Base-by-base conservation (phyloP, 352 stramenopile genomes). In the Aphanomyces astaci region DNA sequence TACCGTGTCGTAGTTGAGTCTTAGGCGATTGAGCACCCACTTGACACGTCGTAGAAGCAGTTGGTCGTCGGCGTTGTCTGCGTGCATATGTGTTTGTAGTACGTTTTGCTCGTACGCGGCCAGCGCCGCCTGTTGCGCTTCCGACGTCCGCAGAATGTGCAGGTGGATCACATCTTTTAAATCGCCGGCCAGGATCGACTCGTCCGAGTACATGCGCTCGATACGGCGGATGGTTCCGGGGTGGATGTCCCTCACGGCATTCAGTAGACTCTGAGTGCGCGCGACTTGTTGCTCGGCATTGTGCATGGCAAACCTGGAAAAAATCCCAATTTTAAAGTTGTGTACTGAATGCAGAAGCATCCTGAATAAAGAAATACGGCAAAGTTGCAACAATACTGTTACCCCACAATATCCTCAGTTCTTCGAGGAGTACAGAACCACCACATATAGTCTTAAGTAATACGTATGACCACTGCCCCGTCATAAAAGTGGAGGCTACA, bases 11-110 rank as follows among this genome's bases (percentile, higher is more conserved):
- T 72, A 45, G n/a, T 76, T 51, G 32, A 92, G 72, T 62, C 90
- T 79, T 11, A 92, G 55, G 0, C 81, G 78, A 13, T 81, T 90
- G 33, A 92, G 73, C 30, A 92, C 77, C 84, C 84, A 92, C 64
- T 90, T 92, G 40, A 90, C 76, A 1, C 84, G 77, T 30, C 89
- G 81, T 24, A 92, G 60, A 22, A 92, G 66, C 66, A 89, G 70
- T 59, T 89, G 81, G 56, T 92, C 82, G 19, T 80, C 81, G 0
- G 25, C 25, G 2, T 22, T 22, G 9, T 25, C 30, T 3, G n/a
- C 68, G 27, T 70, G 64, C 31, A 65, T 70, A 4, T 80, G 75
- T 1, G 76, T 63, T 51, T 84, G 76, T 2, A 89, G 63, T 55
- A 87, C 82, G 13, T 76, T 77, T 33, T 75, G 70, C 64, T 90